Base-by-base conservation (phyloP, 345 rosid species). In the Chamaenerion angustifolium region DNA sequence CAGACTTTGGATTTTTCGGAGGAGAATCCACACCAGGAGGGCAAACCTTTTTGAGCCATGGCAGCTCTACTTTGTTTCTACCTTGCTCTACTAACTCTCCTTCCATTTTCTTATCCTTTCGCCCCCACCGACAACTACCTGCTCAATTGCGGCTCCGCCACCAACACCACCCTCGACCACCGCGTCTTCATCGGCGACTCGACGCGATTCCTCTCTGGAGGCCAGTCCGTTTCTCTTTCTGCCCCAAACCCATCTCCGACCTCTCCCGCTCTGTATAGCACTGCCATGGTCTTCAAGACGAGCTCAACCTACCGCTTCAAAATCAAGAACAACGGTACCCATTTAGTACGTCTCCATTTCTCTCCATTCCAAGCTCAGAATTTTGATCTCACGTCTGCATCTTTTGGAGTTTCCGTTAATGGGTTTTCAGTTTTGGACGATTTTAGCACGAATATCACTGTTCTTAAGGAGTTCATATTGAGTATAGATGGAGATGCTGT, bases 271-370 rank as follows among this genome's bases (percentile, higher is more conserved):
- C 49, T 87, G 45, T 87, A 87, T 83, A 67, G 52, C 40, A 69
- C 96, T 1, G 95, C 82, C 4, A 71, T 85, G 35, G 76, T 80
- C 69, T 80, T 83, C 81, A 68, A 76, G 14, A 3, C 44, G 6
- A 45, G 64, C 17, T 76, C 71, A 1, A 62, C 63, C 10, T 90
- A 81, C 55, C 72, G 51, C 71, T 60, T 90, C 67, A 45, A 12
- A 51, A 50, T 78, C 73, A 64, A 64, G 52, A 65, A 15, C 44
- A 78, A 75, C 4, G 73, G 78, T 48, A 68, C 77, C 57, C 93
- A 80, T 65, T 76, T 90, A 68, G 80, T 90, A 74, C 96, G 98
- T 59, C 72, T 86, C 57, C 98, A 90, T 71, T 86, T 90, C 79
- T 76, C 83, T 11, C 96, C 98, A 0, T 90, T 90, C 64, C 48